A percentile compares a stretch with the other conserved stretches of the same genome.
Evolutionary conservation across 176 grass and related monocot species (phyloP).

Genomic region (Aegilops bicornis): DNA sequence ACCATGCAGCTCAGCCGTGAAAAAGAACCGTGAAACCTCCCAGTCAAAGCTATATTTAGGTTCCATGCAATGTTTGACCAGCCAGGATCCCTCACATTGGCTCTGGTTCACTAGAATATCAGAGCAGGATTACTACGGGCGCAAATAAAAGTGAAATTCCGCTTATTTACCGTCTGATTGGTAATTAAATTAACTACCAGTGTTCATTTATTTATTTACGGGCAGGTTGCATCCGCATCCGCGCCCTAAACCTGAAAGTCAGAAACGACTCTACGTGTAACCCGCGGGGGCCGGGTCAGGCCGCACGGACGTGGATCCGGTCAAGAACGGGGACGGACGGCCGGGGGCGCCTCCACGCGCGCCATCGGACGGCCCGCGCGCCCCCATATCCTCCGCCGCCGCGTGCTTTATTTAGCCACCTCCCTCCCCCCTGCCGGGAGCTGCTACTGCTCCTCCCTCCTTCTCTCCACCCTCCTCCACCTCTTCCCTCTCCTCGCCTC

Average conservation of each 20-base stretch:
- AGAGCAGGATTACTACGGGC: not conserved
- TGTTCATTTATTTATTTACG: not conserved
- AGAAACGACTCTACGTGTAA: slow-evolving; percentile 57
- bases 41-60: slow-evolving; percentile 6
- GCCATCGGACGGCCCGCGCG: slow-evolving; percentile 51
- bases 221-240: slow-evolving; percentile 33
- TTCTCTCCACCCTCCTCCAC: not conserved
- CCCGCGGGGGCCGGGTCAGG: slow-evolving; percentile 46
- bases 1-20: not conserved
- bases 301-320: slow-evolving; percentile 60
- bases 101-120: slow-evolving; percentile 3
- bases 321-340: slow-evolving; percentile 50
- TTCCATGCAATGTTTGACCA: not conserved
- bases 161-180: no score
- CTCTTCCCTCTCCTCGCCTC: slow-evolving; percentile 26
- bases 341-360: slow-evolving; percentile 1
- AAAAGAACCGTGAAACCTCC: not conserved
- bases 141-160: not conserved
- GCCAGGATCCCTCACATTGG: not conserved
- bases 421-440: slow-evolving; percentile 29
- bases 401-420: slow-evolving; percentile 66
- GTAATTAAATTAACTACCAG: no score
- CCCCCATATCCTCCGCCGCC: slow-evolving; percentile 33
- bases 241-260: slow-evolving; percentile 43
- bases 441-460: slow-evolving; percentile 18